Evolutionary conservation across 176 grass and related monocot genomes (phyloP).

Genomic region (Oryza australiensis): DNA sequence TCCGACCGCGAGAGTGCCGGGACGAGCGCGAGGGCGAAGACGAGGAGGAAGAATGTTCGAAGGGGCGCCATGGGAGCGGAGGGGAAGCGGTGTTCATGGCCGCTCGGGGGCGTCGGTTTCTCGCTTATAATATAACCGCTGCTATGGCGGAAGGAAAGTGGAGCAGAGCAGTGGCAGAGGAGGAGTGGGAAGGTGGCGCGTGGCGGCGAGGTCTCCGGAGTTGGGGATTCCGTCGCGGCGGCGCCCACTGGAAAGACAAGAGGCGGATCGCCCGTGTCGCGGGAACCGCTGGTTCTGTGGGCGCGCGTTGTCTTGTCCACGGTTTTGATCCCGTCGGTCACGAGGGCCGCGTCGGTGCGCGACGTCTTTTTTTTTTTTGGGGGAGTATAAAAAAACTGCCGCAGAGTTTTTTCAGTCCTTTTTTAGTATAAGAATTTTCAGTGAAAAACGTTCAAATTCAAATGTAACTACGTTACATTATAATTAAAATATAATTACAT

Average conservation of each 20-base stretch:
- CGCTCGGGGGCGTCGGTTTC: neutral
- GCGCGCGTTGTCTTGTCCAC: neutral
- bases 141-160: neutral
- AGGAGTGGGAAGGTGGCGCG: neutral
- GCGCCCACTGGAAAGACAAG: constrained; percentile 40
- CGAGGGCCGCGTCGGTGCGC: no score
- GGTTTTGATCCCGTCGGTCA: neutral
- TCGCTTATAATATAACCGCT: neutral
- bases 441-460: no score
- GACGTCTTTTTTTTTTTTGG: no score
- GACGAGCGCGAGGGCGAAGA: constrained; percentile 19
- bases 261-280: neutral
- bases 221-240: constrained; percentile 26
- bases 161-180: no score
- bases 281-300: neutral
- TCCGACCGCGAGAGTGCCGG: neutral
- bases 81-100: neutral
- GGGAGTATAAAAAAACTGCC: no score
- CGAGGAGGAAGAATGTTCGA: neutral
- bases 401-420: no score
- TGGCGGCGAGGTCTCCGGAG: neutral
- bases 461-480: no score
- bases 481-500: no score
- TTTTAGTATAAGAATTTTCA: no score
- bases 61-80: constrained; percentile 34